Conservation (phyloP, 352 stramenopile genomes). For the Phytophthora hybrid region DNA sequence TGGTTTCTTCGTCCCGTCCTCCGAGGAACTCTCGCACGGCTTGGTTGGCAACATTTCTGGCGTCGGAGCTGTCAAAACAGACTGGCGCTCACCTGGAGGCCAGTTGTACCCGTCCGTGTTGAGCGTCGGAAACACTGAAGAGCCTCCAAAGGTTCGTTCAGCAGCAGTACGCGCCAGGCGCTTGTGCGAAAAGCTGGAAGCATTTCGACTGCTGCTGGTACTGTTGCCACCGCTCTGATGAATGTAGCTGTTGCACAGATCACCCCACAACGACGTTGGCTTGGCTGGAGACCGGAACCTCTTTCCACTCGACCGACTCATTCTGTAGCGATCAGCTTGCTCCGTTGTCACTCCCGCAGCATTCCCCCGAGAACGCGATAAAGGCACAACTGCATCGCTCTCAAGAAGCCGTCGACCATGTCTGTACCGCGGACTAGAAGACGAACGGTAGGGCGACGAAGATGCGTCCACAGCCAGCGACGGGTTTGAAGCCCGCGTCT, state of each 20-base stretch:
- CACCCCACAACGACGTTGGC: slow-evolving; percentile 30
- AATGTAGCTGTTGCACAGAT: slow-evolving; percentile 35
- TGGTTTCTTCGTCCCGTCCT: slow-evolving; percentile 21
- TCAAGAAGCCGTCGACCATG: slow-evolving; percentile 34
- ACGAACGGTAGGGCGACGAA: slow-evolving; percentile 17
- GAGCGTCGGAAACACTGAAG: slow-evolving; percentile 35
- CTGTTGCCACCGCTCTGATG: slow-evolving; percentile 23
- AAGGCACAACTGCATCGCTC: slow-evolving; percentile 22
- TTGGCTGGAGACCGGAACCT: slow-evolving; percentile 35
- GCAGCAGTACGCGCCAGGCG: slow-evolving; percentile 21
- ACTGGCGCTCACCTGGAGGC: slow-evolving; percentile 29
- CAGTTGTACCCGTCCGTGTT: slow-evolving; percentile 30
- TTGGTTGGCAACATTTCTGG: slow-evolving; percentile 47
- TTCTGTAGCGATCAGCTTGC: slow-evolving; percentile 41
- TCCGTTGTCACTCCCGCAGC: slow-evolving; percentile 43
- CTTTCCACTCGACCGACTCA: slow-evolving; percentile 42
- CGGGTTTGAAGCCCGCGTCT: neutral
- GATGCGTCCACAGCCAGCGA: slow-evolving; percentile 5
- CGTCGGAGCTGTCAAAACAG: slow-evolving; percentile 43
- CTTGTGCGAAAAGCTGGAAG: slow-evolving; percentile 28
- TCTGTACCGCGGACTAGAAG: slow-evolving; percentile 35
- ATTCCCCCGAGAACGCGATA: slow-evolving; percentile 9
- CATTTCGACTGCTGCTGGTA: neutral
- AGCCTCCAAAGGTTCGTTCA: slow-evolving; percentile 32
- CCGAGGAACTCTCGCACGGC: slow-evolving; percentile 48